phyloP scores from a whole-genome alignment of 1,284 basidiomycete genomes.

The Malassezia furfur region DNA sequence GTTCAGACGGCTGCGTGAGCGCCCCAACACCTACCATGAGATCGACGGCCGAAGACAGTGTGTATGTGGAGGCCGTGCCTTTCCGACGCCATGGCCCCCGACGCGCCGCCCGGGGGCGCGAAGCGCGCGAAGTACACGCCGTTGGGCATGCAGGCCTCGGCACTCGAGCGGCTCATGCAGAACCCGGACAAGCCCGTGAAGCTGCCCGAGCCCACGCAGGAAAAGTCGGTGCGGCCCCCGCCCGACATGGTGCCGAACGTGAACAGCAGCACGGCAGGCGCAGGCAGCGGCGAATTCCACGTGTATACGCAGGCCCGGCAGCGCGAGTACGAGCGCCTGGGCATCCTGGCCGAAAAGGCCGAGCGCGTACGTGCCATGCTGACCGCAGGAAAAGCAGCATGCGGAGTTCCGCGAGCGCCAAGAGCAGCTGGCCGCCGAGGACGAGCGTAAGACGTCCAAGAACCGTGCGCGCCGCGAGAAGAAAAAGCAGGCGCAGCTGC shows the following conservation, averaged over 20 bases:
- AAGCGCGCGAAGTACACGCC: neutral
- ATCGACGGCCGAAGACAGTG: neutral
- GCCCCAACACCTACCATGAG: conserved; percentile 4
- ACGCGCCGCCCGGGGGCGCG: neutral
- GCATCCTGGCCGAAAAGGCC: conserved; percentile 73
- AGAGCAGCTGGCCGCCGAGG: conserved; percentile 37
- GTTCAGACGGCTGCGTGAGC: conserved; percentile 14
- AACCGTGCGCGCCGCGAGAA: conserved; percentile 42
- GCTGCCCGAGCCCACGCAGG: conserved; percentile 24
- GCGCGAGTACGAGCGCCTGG: conserved; percentile 87
- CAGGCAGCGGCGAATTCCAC: conserved; percentile 54
- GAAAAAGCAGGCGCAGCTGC: conserved; percentile 25
- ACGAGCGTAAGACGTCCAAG: conserved; percentile 40
- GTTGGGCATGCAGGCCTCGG: conserved; percentile 28
- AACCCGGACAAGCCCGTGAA: conserved; percentile 31
- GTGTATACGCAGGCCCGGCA: conserved; percentile 92
- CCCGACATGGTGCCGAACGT: conserved; percentile 67
- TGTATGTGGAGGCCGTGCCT: neutral
- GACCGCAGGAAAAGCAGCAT: conserved; percentile 22
- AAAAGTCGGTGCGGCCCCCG: conserved; percentile 31
- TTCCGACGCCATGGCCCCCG: too few species aligned
- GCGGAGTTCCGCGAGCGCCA: conserved; percentile 27
- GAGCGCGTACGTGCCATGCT: conserved; percentile 58
- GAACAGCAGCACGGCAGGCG: conserved; percentile 43
- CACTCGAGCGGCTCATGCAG: conserved; percentile 33